Conservation (phyloP, 164 flowering plant genomes). For the Stephania yunnanensis region DNA sequence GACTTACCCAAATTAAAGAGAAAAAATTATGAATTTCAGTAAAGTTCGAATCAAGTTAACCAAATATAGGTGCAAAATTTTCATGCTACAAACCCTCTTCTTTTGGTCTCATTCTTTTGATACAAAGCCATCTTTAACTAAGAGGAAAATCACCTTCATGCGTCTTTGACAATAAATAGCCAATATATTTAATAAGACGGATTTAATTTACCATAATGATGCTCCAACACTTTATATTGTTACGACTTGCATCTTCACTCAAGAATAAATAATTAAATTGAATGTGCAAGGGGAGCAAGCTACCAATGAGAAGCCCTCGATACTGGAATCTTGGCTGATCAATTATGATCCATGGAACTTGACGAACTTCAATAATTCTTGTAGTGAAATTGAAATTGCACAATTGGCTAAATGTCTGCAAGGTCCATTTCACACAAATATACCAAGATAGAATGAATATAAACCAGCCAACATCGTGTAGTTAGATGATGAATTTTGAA, state of each 20-base stretch:
- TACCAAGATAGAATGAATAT: not conserved
- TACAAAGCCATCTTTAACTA: not conserved
- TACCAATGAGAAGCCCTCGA: conserved; percentile 83
- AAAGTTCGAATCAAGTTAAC: not conserved
- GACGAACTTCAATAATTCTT: conserved; percentile 46
- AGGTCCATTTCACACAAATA: conserved; percentile 5
- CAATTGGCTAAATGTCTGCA: conserved; percentile 87
- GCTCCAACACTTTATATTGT: not conserved
- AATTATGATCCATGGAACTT: conserved; percentile 56
- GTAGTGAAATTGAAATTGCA: conserved; percentile 50
- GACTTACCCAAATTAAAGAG: not conserved
- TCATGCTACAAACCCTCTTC: too few species aligned
- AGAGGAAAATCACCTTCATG: not conserved
- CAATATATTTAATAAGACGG: not conserved
- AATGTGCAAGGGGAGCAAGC: conserved; percentile 16
- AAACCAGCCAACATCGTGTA: not conserved
- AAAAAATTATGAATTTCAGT: not conserved
- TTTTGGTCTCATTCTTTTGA: too few species aligned
- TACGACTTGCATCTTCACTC: not conserved
- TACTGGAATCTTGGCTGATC: conserved; percentile 79
- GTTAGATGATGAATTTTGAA: not conserved
- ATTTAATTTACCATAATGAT: too few species aligned
- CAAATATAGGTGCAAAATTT: too few species aligned
- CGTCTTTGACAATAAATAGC: not conserved
- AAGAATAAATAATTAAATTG: not conserved